Base-by-base conservation (phyloP, 2,329 filamentous ascomycete species). In the Phaeosphaeriaceae sp. region DNA sequence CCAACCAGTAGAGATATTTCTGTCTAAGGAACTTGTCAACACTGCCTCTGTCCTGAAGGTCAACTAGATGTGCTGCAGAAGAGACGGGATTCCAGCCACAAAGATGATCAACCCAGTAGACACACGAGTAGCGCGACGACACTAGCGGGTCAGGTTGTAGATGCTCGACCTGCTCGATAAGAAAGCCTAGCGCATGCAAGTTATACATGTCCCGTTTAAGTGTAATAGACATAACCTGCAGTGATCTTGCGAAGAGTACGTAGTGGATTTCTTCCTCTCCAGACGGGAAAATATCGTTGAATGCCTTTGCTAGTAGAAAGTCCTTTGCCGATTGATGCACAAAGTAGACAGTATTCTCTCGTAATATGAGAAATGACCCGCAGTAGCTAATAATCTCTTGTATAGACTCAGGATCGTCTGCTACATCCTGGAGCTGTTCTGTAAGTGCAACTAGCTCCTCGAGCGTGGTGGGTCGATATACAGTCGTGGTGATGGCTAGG, bases 241-340 rank as follows among this genome's bases (percentile, higher is more conserved):
- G 16, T 3, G 52, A 45, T 17, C 20, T 13, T 23, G 21, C 5
- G n/a, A 11, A n/a, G 28, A 23, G 7, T 30, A 1, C 21, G 4
- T 29, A n/a, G 28, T 40, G 37, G 13, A 15, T 15, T 2, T 40
- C 20, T n/a, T n/a, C 13, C 23, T 40, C 5, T 30, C 37, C n/a
- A 18, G 15, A n/a, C 18, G 8, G 21, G n/a, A 40, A 40, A 21
- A 40, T 30, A 2, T 8, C 3, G 15, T 23, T 28, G 3, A n/a
- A 21, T 17, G 20, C 6, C 15, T 23, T 4, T 69, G 64, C 30
- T 75, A 72, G 21, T 1, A 80, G 45, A 52, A 66, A 77, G 13
- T 79, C 76, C 51, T 77, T 77, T 0, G 75, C 77, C 2, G 76
- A 79, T 47, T 76, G 71, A 28, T 56, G 38, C 13, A 48, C 32